Evolutionary conservation across 2,329 filamentous ascomycete species (phyloP), one percentile per base, ranked within the genome.

Genomic region (Neonectria coccinea): DNA sequence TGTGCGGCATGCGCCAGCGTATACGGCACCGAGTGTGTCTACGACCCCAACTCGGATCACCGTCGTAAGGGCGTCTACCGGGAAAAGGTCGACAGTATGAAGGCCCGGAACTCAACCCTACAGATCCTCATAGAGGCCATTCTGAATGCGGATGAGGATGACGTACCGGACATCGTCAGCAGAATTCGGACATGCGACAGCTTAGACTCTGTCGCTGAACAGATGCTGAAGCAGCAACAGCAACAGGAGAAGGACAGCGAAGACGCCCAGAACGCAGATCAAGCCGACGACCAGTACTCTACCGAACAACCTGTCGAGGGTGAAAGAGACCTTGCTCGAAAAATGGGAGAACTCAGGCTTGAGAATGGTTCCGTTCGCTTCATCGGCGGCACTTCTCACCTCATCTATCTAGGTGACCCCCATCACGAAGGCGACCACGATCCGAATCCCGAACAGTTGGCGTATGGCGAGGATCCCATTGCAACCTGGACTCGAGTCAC

Each of bases 1-100:
- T 98, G 96, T 77, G 95, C 95, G 8, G 95, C 96, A n/a, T 99
- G 96, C 80, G 89, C 92, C 67, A 97, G 94, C 71, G 95, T 98
- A 59, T 98, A 99, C 77, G 88, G 89, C 66, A 96, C 92, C 65
- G 89, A 92, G 81, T 97, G 96, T 78, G 86, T 97, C 69, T 98
- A 98, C 83, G 95, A 98, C 76, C 95, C 94, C 4, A 97, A 94
- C 76, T 97, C 94, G 63, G 96, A 99, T 78, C 94, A 97, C 78
- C 91, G 96, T 54, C 91, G 96, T 55, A 98, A 98, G 78, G 96
- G 96, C 65, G 96, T 98, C 53, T 98, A 98, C 79, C 94, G 95
- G 75, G 94, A 97, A 79, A 96, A 97, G 78, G 89, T 92, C 25
- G 94, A 97, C 78, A 93, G 88, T 75, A 86, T 95, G 77, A 97